Conservation (phyloP, 305 asterid genomes). For the Solanum hybrid region DNA sequence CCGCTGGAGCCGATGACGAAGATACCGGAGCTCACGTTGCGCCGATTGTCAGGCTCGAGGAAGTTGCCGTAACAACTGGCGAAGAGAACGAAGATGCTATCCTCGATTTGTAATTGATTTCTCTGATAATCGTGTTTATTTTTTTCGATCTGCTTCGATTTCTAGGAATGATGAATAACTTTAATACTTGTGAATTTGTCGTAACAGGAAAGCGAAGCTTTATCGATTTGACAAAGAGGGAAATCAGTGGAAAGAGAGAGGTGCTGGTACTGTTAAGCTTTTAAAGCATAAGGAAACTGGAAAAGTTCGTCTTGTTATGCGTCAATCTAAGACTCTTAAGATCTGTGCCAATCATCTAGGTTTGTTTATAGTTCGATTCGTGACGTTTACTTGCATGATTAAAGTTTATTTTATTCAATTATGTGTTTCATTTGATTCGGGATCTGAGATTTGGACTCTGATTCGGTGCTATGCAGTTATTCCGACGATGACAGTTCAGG, state of each 20-base stretch:
- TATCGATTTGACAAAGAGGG: constrained; percentile 42
- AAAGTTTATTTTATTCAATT: neutral
- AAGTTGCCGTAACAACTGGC: constrained; percentile 41
- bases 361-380: constrained; percentile 1
- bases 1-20: constrained; percentile 36
- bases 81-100: constrained; percentile 40
- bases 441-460: neutral
- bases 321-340: constrained; percentile 43
- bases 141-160: constrained; percentile 8
- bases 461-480: constrained; percentile 17
- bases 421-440: neutral
- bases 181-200: neutral
- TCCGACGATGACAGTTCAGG: constrained; percentile 36
- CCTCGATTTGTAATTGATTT: constrained; percentile 30
- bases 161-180: constrained; percentile 6
- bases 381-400: neutral
- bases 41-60: constrained; percentile 42
- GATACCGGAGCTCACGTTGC: constrained; percentile 53
- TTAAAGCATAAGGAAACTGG: constrained; percentile 33
- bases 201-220: constrained; percentile 20
- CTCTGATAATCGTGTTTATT: neutral
- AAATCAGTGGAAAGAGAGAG: constrained; percentile 52
- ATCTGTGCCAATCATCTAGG: constrained; percentile 48
- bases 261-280: constrained; percentile 37
- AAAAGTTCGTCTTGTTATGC: constrained; percentile 45